Percentiles rank a stretch among this genome's conserved stretches.
Evolutionary conservation across 768 basidiomycete genomes (phyloP).

Genomic region (Multifurca ochricompacta): DNA sequence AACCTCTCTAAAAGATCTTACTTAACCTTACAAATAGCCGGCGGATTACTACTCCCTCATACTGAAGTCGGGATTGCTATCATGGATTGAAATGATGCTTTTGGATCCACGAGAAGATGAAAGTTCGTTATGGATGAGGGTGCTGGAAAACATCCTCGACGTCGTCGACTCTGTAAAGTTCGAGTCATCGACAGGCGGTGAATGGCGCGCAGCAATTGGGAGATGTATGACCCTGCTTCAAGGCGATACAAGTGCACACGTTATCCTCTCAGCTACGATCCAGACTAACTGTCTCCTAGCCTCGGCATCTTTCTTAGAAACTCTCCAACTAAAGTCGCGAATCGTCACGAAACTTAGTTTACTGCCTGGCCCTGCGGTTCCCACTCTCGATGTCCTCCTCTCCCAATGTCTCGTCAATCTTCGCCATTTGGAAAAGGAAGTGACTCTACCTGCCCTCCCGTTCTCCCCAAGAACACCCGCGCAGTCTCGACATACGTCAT

Average conservation of each 20-base stretch:
- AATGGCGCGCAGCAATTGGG: conserved; percentile 51
- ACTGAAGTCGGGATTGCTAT: conserved; percentile 59
- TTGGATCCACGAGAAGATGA: conserved; percentile 12
- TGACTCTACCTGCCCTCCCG: not conserved
- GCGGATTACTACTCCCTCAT: conserved; percentile 67
- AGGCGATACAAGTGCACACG: conserved; percentile 22
- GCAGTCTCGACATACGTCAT: conserved; percentile 13
- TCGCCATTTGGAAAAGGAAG: conserved; percentile 6
- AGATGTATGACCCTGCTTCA: conserved; percentile 44
- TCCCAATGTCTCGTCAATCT: conserved; percentile 10
- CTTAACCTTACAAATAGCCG: conserved; percentile 64
- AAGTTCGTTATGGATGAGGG: conserved; percentile 23
- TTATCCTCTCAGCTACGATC: not conserved
- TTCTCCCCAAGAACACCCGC: not conserved
- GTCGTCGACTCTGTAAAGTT: conserved; percentile 44
- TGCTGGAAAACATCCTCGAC: conserved; percentile 30
- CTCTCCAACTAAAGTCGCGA: not conserved
- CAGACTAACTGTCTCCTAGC: not conserved
- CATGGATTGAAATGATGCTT: conserved; percentile 80
- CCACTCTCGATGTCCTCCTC: conserved; percentile 5
- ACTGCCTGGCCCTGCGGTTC: conserved; percentile 5
- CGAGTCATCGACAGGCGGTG: conserved; percentile 44
- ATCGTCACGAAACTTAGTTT: conserved; percentile 12
- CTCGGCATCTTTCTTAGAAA: not conserved
- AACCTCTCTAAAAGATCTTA: conserved; percentile 43